Evolutionary conservation across 2,329 filamentous ascomycete species (phyloP).

Genomic region (Aspergillus neoniger): DNA sequence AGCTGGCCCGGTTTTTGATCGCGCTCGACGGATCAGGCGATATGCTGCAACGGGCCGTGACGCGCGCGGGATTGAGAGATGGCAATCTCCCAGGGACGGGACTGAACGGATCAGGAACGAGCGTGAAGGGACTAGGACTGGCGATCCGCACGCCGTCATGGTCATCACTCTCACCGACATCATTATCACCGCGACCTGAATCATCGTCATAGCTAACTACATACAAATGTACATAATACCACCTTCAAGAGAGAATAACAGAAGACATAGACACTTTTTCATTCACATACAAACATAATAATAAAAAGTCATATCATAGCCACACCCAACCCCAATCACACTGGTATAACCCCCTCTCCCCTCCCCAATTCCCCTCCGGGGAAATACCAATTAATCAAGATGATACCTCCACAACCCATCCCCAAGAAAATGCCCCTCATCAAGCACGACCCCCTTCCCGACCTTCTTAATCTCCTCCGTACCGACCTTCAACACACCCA

Average conservation of each 20-base stretch:
- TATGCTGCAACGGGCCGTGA: constrained; percentile 60
- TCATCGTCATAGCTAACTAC: not conserved
- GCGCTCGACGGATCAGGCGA: constrained; percentile 85
- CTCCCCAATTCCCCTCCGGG: too few relatives aligned
- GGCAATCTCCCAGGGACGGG: constrained; percentile 17
- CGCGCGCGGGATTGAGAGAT: constrained; percentile 41
- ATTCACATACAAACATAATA: not conserved
- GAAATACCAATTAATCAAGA: constrained; percentile 49
- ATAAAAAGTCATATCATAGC: too few relatives aligned
- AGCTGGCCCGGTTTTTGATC: constrained; percentile 90
- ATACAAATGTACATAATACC: constrained; percentile 11
- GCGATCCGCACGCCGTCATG: constrained; percentile 35
- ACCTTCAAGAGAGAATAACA: not conserved
- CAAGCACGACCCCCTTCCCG: constrained; percentile 91
- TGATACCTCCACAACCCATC: constrained; percentile 86
- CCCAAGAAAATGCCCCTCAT: constrained; percentile 89
- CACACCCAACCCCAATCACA: not conserved
- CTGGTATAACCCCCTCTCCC: not conserved
- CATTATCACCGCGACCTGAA: constrained; percentile 24
- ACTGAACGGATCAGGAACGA: constrained; percentile 28
- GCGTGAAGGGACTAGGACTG: constrained; percentile 39
- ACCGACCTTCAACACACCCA: constrained; percentile 79
- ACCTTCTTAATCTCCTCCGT: constrained; percentile 92
- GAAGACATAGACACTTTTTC: too few relatives aligned
- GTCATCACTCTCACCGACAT: constrained; percentile 35